These are phyloP conservation scores for Podila epicladia DNA, from an alignment of 192 early-diverging fungal genomes.

Conservation along the genomic window DNA sequence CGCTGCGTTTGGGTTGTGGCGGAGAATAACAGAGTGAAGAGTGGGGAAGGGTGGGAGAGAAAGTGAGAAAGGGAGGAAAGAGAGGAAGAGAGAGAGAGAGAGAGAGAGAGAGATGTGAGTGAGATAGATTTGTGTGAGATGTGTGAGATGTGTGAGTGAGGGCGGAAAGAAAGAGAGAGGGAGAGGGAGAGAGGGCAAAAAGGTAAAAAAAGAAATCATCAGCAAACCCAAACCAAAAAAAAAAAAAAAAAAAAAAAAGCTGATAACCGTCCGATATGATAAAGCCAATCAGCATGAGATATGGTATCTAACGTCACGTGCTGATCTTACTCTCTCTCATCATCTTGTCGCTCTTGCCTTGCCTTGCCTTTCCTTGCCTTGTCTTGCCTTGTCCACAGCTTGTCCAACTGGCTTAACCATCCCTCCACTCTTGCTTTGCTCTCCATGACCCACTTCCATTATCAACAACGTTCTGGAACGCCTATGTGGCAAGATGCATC, in stretches of 20 bases:
- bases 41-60: constrained; percentile 1
- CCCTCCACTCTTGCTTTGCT: no score
- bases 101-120: background rate
- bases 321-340: background rate
- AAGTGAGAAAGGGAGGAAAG: background rate
- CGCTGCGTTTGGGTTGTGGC: background rate
- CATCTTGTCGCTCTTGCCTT: no score
- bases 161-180: background rate
- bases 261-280: background rate
- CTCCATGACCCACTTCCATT: no score
- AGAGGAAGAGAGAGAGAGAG: background rate
- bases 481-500: no score
- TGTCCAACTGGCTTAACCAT: no score
- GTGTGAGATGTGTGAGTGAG: constrained; percentile 1
- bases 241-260: constrained; percentile 6
- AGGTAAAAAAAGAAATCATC: no score
- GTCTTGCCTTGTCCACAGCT: no score
- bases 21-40: background rate
- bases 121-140: background rate
- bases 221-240: background rate
- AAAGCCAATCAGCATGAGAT: constrained; percentile 2
- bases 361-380: no score
- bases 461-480: no score
- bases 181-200: background rate
- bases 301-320: background rate